These are phyloP conservation scores for Linnemannia zychae DNA, from an alignment of 192 early-diverging fungal genomes.

Conservation along the genomic window DNA sequence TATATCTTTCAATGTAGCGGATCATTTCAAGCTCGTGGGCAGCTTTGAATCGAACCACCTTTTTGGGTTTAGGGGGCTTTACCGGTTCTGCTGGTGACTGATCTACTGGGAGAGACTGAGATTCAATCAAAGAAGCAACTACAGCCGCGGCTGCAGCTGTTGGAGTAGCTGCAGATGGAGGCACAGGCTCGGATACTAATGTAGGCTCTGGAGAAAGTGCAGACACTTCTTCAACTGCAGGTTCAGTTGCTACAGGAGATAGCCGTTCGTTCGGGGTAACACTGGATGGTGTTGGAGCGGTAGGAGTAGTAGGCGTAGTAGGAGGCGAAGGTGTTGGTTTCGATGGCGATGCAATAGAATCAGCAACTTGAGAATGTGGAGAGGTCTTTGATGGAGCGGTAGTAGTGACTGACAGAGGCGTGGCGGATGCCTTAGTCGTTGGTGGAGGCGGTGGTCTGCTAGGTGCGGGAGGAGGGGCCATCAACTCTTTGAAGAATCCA, in stretches of 20 bases:
- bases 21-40: slow-evolving; percentile 8
- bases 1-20: background rate
- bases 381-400: background rate
- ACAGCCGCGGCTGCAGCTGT: background rate
- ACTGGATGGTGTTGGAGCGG: background rate
- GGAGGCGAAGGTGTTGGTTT: background rate
- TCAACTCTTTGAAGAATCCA: slow-evolving; percentile 26
- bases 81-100: background rate
- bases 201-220: background rate
- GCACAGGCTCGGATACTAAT: background rate
- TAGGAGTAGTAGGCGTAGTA: background rate
- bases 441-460: background rate
- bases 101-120: background rate
- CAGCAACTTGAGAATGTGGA: background rate
- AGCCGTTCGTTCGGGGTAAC: background rate
- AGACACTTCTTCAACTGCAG: too few relatives aligned
- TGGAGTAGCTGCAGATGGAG: background rate
- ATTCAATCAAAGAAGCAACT: background rate
- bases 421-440: background rate
- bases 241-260: background rate
- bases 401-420: background rate
- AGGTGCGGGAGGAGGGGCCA: background rate
- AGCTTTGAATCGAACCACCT: slow-evolving; percentile 28
- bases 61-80: slow-evolving; percentile 6
- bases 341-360: background rate